phyloP scores from a whole-genome alignment of 2,329 filamentous ascomycete species.

The Penicillium olsonii region DNA sequence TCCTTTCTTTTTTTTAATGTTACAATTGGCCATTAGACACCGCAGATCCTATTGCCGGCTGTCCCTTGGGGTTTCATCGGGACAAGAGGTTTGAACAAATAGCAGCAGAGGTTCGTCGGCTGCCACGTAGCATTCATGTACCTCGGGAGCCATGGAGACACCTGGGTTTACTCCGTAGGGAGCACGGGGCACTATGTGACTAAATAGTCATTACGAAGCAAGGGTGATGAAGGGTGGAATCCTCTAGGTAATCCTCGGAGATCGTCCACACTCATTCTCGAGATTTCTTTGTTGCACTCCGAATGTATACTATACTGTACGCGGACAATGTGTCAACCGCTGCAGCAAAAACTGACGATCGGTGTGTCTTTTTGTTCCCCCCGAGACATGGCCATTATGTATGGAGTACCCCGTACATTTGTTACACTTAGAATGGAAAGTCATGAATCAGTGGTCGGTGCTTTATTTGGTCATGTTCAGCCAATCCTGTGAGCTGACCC shows the following conservation, averaged over 20 bases:
- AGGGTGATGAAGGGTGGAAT: too few species aligned
- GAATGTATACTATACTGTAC: too few species aligned
- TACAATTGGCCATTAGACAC: not conserved
- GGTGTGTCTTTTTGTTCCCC: too few species aligned
- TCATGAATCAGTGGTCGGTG: not conserved
- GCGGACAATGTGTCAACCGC: too few species aligned
- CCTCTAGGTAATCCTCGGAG: too few species aligned
- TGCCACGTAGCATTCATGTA: conserved; percentile 10
- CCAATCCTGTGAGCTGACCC: conserved; percentile 6
- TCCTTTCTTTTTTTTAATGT: not conserved
- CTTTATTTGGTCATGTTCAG: not conserved
- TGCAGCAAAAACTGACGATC: too few species aligned
- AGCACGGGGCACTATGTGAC: too few species aligned
- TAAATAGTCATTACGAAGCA: too few species aligned
- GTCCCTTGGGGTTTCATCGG: not conserved
- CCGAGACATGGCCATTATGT: too few species aligned
- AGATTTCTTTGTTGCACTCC: not conserved
- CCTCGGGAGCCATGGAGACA: not conserved
- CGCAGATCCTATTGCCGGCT: not conserved
- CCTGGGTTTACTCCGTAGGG: too few species aligned
- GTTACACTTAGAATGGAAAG: not conserved
- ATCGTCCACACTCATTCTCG: too few species aligned
- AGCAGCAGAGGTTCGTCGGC: conserved; percentile 6
- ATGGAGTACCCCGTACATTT: too few species aligned
- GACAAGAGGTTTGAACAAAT: not conserved